Evolutionary conservation across 2,329 filamentous ascomycete genomes (phyloP), one percentile per base, ranked within the genome.

Genomic region (Blastomyces silverae): DNA sequence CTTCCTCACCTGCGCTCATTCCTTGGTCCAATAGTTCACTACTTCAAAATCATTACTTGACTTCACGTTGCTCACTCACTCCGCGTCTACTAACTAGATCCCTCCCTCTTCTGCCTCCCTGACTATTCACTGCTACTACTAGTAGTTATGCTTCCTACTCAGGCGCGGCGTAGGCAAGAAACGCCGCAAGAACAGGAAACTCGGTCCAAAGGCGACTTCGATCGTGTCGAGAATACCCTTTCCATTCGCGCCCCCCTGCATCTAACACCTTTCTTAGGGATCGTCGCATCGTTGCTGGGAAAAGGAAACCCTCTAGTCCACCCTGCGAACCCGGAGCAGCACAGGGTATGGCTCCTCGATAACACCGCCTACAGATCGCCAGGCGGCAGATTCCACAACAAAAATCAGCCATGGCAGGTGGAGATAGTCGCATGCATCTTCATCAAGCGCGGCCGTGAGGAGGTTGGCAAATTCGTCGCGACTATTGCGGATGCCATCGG

Each of bases 301-400:
- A 69, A 71, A 58, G 72, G 73, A 61, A 88, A 87, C 71, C 87
- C 88, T 0, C 78, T 87, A 15, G 81, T 84, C 0, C 83, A 83
- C 57, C 79, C 81, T 44, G 84, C 91, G 58, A 83, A 86, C 64
- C 80, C 82, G 20, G 78, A 84, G n/a, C 76, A 81, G 61, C 89
- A 96, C 74, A 86, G 85, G 17, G 87, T 97, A 52, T 97, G 93
- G 93, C 80, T 97, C 8, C 81, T 97, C 59, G 92, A 97, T 79
- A 96, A 94, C 72, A 93, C 90, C 2, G 92, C 92, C 4, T 93
- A 89, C 74, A 85, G 85, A 66, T 71, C 75, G 37, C 31, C 61
- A 73, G 63, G 73, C 74, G 67, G 66, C 68, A 56, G 74, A 77
- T 79, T 57, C 72, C 66, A 70, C 71, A 22, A 71, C 75, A 65